A percentile compares a stretch with the other conserved stretches of the same genome.
These are phyloP conservation scores for Psidium friedrichsthalianum DNA, from an alignment of 345 rosid species.

Conservation along the genomic window DNA sequence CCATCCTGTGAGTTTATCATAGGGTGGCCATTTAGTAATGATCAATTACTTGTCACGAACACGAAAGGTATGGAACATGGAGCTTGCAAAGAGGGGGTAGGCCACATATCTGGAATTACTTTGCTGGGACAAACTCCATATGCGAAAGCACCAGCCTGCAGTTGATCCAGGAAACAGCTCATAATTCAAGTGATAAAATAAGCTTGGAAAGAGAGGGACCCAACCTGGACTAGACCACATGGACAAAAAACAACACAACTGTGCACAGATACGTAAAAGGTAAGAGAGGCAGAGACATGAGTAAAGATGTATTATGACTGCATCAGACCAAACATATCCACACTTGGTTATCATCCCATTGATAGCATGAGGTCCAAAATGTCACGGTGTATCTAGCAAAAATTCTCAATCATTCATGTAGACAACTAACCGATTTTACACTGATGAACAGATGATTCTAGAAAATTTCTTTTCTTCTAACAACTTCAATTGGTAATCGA, in stretches of 20 bases:
- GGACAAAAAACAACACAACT: neutral
- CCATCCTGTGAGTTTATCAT: constrained; percentile 32
- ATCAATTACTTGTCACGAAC: neutral
- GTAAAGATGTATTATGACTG: neutral
- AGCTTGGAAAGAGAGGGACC: neutral
- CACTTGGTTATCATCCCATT: neutral
- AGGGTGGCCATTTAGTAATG: neutral
- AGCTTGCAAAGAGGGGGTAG: neutral
- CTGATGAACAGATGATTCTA: neutral
- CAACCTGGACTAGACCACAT: neutral
- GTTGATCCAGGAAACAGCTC: neutral
- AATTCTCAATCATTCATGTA: neutral
- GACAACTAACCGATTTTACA: neutral
- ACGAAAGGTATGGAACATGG: neutral
- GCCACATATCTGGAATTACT: neutral
- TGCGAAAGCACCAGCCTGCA: neutral
- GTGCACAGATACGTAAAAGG: neutral
- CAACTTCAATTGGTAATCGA: neutral
- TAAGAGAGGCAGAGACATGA: neutral
- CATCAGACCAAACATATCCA: neutral
- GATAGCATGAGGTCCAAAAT: neutral
- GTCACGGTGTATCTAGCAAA: neutral
- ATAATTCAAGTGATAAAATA: neutral
- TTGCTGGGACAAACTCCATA: neutral
- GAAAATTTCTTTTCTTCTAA: neutral